These are phyloP conservation scores for Hemileia vastatrix DNA, from an alignment of 1,284 basidiomycete genomes.

Conservation along the genomic window DNA sequence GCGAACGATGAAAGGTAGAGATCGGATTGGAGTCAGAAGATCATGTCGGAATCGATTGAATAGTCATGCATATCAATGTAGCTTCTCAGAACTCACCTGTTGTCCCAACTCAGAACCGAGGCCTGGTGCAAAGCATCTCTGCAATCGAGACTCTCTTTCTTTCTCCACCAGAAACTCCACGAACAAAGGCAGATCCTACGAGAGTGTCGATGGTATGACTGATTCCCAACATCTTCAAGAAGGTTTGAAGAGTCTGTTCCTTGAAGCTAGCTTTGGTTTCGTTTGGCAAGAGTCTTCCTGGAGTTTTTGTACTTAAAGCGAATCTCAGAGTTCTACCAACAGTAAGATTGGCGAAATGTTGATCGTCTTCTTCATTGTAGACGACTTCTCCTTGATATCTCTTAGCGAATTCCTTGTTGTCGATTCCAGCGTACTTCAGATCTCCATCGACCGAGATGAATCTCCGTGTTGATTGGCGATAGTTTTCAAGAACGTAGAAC, in stretches of 20 bases:
- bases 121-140: slow-evolving; percentile 51
- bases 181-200: slow-evolving; percentile 50
- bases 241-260: slow-evolving; percentile 50
- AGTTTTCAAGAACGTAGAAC: slow-evolving; percentile 45
- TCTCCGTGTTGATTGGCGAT: slow-evolving; percentile 42
- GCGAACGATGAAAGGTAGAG: too few species aligned
- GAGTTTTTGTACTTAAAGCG: slow-evolving; percentile 51
- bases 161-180: slow-evolving; percentile 54
- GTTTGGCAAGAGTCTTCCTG: slow-evolving; percentile 50
- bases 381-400: slow-evolving; percentile 22
- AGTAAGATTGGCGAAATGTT: slow-evolving; percentile 56
- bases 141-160: slow-evolving; percentile 56
- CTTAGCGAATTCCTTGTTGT: slow-evolving; percentile 18
- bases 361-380: slow-evolving; percentile 51
- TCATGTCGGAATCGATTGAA: not conserved
- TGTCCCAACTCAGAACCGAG: slow-evolving; percentile 38
- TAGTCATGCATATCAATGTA: not conserved
- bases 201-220: slow-evolving; percentile 49
- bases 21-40: not conserved
- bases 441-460: slow-evolving; percentile 57
- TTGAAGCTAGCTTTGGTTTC: slow-evolving; percentile 49
- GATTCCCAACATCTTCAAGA: slow-evolving; percentile 51
- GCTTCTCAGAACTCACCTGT: slow-evolving; percentile 7
- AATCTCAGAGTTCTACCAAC: slow-evolving; percentile 53
- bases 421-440: slow-evolving; percentile 58